Conservation (phyloP, 768 basidiomycete species). For the Tulasnella sp. region DNA sequence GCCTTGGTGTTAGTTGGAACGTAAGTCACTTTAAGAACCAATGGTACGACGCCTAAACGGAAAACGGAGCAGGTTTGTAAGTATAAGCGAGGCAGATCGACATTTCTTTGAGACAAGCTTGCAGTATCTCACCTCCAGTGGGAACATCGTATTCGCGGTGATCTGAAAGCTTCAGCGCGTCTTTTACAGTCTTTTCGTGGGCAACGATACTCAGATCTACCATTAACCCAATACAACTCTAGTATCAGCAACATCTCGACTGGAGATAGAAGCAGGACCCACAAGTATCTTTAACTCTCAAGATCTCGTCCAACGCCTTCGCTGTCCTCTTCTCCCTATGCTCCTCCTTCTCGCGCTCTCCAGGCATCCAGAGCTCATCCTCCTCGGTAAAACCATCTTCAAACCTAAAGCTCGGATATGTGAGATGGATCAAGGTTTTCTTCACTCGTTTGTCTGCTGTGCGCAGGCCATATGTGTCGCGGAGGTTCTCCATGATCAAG, state of each 20-base stretch:
- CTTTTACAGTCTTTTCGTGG: constrained; percentile 52
- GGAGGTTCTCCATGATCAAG: constrained; percentile 49
- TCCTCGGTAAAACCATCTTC: constrained; percentile 52
- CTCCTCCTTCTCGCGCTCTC: constrained; percentile 41
- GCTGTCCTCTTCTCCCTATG: constrained; percentile 41
- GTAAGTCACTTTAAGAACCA: not conserved
- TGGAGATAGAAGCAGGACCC: not conserved
- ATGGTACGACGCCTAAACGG: not conserved
- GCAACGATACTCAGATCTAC: constrained; percentile 58
- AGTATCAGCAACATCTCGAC: not conserved
- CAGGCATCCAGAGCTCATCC: constrained; percentile 49
- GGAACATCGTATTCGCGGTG: constrained; percentile 39
- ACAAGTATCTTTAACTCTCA: constrained; percentile 17
- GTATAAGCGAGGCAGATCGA: not conserved
- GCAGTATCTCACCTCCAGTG: constrained; percentile 59
- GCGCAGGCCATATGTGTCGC: constrained; percentile 56
- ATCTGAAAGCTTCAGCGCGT: constrained; percentile 40
- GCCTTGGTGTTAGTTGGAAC: too few species aligned
- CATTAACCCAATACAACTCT: not conserved
- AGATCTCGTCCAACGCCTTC: constrained; percentile 45
- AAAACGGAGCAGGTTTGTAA: not conserved
- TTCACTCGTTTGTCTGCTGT: constrained; percentile 58
- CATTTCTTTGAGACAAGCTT: too few species aligned
- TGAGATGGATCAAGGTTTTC: constrained; percentile 36
- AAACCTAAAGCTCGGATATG: constrained; percentile 44